Percentiles rank a stretch among this genome's conserved stretches.
These are phyloP conservation scores for Carex arenaria DNA, from an alignment of 202 grass and related monocot species.

Conservation along the genomic window DNA sequence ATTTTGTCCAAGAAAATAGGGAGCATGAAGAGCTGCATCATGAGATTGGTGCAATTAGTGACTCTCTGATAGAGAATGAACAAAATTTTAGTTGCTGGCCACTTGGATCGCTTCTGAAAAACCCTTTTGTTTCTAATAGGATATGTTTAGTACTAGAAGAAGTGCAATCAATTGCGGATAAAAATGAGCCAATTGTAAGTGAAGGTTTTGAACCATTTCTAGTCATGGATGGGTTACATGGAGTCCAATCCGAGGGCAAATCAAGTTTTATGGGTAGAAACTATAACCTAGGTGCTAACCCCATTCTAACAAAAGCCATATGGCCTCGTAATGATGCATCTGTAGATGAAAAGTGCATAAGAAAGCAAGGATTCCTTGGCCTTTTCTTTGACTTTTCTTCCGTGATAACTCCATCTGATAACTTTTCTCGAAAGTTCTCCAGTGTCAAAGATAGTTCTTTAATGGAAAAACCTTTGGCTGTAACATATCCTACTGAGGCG, in stretches of 20 bases:
- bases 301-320: conserved; percentile 47
- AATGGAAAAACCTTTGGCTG: conserved; percentile 28
- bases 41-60: conserved; percentile 27
- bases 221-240: conserved; percentile 22
- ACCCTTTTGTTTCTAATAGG: conserved; percentile 32
- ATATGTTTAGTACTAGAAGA: conserved; percentile 18
- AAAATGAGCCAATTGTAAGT: conserved; percentile 30
- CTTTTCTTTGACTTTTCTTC: conserved; percentile 67
- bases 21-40: conserved; percentile 28
- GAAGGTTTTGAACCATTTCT: conserved; percentile 29
- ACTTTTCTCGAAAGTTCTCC: conserved; percentile 37
- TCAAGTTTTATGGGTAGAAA: conserved; percentile 32
- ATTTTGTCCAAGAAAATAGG: conserved; percentile 21
- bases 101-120: conserved; percentile 36
- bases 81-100: conserved; percentile 50
- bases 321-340: conserved; percentile 25
- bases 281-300: conserved; percentile 74
- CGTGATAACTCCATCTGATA: conserved; percentile 63
- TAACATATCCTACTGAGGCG: conserved; percentile 25
- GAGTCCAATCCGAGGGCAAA: conserved; percentile 24
- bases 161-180: conserved; percentile 31
- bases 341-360: conserved; percentile 28
- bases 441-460: conserved; percentile 27
- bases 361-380: conserved; percentile 27
- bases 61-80: conserved; percentile 36